Base-by-base conservation (phyloP, 345 rosid genomes). In the Orychophragmus violaceus region DNA sequence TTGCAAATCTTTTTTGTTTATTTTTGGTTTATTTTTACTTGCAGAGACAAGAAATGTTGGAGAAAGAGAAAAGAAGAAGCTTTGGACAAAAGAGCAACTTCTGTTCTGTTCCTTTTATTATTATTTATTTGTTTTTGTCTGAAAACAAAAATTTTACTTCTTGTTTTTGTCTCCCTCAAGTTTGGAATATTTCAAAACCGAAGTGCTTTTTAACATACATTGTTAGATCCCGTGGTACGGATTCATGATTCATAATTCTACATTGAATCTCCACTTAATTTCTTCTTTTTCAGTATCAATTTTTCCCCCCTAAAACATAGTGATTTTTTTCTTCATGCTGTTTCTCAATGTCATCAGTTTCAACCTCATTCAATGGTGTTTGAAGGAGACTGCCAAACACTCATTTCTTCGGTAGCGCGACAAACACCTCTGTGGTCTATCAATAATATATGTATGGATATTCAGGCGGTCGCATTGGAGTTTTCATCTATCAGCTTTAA, bases 181-280 rank as follows among this genome's bases (percentile, higher is more conserved):
- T 74, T 68, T 68, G 78, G 78, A 74, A 57, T 68, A 55, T 68
- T 61, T 61, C 69, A 62, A 56, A 61, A 5, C 59, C n/a, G n/a
- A 23, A 55, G 52, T 66, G 57, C 72, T 73, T 74, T 56, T 65
- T 42, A 23, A 62, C 37, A n/a, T n/a, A n/a, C 59, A 62, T 74
- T 68, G 74, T 55, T 54, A 54, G 69, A 68, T 74, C 78, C 78
- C 78, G 69, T 74, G 65, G 78, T 74, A 74, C 78, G 78, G 78
- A 68, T 68, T 74, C 69, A 23, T 49, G 41, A 68, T 59, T 67
- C 64, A 35, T 66, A 36, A 32, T 46, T 59, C 57, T 42, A 39
- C 62, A 23, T 59, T 61, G 11, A 67, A 11, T 24, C 39, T 19
- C 29, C 62, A 71, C 65, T 55, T 50, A 5, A 16, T 18, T 27